Base-by-base conservation (phyloP, 2,329 filamentous ascomycete genomes). In the Pseudogymnoascus verrucosus region DNA sequence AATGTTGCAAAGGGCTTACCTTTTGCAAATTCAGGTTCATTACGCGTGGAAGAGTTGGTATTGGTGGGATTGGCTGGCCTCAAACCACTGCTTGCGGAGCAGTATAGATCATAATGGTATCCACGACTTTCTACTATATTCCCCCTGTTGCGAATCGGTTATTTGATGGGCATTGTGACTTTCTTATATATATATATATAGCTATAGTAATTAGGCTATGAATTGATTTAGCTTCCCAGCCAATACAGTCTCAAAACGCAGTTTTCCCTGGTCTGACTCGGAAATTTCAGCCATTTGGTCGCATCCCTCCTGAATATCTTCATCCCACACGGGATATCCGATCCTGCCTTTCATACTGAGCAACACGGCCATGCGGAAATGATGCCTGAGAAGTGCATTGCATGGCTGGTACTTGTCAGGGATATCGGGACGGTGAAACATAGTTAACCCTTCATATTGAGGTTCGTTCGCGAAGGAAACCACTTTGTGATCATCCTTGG, bases 1-100 rank as follows among this genome's bases (percentile, higher is more conserved):
- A 90, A 96, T 74, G 81, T 95, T 37, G 12, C 59, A 34, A 57
- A 57, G 47, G 47, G 47, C 14, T 31, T 57, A 10, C 47, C 47
- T 19, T 57, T 19, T 6, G n/a, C 16, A 12, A 57, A 57, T 12
- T 26, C 26, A 5, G 47, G 26, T 34, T 7, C 47, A 8, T 57
- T 57, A 7, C 47, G 47, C 6, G 5, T 19, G 1, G 47, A 57
- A 19, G 47, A 57, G 47, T 34, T 57, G 47, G 26, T 57, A 2
- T 57, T 57, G 1, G 47, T 57, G 26, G 47, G 47, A 34, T 34
- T 57, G 26, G 47, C 26, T 57, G 47, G 47, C 26, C 47, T 57
- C n/a, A 57, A 19, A 57, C 47, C 47, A 57, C 26, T 57, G 19
- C 47, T 57, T n/a, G 47, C 47, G 5, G 47, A 57, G 3, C 47